phyloP scores from a whole-genome alignment of 2,329 filamentous ascomycete genomes.

The Paecilomyces formosus region DNA sequence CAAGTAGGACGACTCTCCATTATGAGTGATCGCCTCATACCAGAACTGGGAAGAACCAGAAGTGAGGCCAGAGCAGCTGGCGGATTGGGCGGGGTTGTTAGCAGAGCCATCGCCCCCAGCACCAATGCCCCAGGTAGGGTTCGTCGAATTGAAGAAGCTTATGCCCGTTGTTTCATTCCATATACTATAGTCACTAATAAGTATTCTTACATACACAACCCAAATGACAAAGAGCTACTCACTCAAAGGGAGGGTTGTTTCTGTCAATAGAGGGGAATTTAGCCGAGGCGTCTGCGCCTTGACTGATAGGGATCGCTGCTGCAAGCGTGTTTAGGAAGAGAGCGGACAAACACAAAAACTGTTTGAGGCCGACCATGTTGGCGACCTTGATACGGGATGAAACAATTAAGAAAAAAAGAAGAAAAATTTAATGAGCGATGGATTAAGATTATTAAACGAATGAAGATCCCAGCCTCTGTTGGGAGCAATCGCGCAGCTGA shows the following conservation, averaged over 20 bases:
- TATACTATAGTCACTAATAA: not conserved
- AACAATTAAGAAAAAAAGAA: not conserved
- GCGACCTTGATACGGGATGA: not conserved
- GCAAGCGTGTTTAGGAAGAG: not conserved
- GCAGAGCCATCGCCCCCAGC: not conserved
- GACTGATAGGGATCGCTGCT: slow-evolving; percentile 1
- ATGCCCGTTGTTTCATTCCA: not conserved
- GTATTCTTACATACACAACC: not conserved
- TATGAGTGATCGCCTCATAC: slow-evolving; percentile 21
- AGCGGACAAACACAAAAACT: not conserved
- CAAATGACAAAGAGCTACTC: not conserved
- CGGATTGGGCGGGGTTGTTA: not conserved
- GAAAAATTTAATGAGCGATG: not conserved
- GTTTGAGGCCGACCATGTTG: not conserved
- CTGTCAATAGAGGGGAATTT: not conserved
- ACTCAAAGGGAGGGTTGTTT: not conserved
- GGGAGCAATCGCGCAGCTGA: not conserved
- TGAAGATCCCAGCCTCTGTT: not conserved
- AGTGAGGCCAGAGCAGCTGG: slow-evolving; percentile 2
- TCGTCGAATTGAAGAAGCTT: not conserved
- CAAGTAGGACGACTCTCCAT: slow-evolving; percentile 21
- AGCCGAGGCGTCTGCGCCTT: not conserved
- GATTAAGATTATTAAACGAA: not conserved
- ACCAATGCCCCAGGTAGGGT: not conserved
- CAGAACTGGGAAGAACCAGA: slow-evolving; percentile 12